Base-by-base conservation (phyloP, 225 moss, liverwort and hornwort genomes). In the Asterella californica region DNA sequence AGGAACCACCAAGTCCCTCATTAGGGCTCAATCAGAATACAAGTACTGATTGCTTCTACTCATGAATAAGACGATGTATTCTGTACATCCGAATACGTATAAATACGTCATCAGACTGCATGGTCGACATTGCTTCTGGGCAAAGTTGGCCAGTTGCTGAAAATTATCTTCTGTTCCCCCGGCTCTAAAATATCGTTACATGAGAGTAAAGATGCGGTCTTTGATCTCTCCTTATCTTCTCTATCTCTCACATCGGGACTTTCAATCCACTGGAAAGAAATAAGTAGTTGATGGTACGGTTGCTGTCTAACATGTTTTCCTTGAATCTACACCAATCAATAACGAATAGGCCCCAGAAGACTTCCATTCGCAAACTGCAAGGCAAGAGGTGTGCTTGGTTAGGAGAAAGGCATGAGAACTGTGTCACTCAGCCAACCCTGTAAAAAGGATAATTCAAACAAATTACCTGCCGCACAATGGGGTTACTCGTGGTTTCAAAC, bases 351-450 rank as follows among this genome's bases (percentile, higher is more conserved):
- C 38, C 97, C 97, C 76, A 82, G 82, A 34, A 94, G 87, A 72
- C 90, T 93, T 70, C 97, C 97, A 78, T 93, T 91, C 62, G 92
- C 95, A 82, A 95, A 99, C 95, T 99, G 93, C 85, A 78, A 52
- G 49, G 78, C 33, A 70, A 50, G 7, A 24, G 55, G 46, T 67
- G n/a, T 4, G 52, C 32, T 27, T 14, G 52, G 52, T 74, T 52
- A 74, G 74, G 10, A 74, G 30, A 36, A 61, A 36, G 15, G 7
- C 8, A 24, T 63, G 24, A 4, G 19, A 21, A n/a, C 4, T n/a
- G 22, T 29, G 29, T 76, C 37, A 60, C 21, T 78, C 22, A 76
- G 15, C 2, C 10, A 30, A 77, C 0, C 25, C 15, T 21, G 57
- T n/a, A 25, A 61, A 21, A 42, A 21, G 9, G 27, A 10, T 63